Base-by-base conservation (phyloP, 2,329 filamentous ascomycete genomes). In the Fusarium goolgardi region DNA sequence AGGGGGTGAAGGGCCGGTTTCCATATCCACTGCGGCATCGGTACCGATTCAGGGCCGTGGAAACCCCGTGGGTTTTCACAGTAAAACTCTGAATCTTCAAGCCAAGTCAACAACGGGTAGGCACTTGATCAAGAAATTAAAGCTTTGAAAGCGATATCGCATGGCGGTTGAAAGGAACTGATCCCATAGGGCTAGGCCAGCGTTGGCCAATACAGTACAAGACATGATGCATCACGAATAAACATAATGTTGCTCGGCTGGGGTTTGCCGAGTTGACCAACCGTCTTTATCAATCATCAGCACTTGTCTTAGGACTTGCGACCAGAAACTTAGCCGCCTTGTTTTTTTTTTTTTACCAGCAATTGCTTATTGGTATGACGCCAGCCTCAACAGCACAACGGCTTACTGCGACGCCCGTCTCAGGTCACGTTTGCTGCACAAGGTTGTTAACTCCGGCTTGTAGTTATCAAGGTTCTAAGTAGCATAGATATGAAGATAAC, bases 1-100 rank as follows among this genome's bases (percentile, higher is more conserved):
- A 23, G 40, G 37, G 40, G 40, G 23, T 21, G 6, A 45, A 45
- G 18, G 25, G 18, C 34, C 43, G 18, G 18, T 40, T 45, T 27
- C 25, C 10, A 29, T 11, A 52, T 32, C 50, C 55, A 32, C 40
- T 64, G 67, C 56, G 39, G 47, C 27, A 23, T 51, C 71, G 71
- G 71, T 66, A 63, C 67, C 69, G 71, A 73, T 27, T 21, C 59
- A 65, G 53, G 23, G 35, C 50, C 34, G 27, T 49, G 54, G 50
- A 40, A 49, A 63, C 62, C 71, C 69, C 60, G 59, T 62, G 58
- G 55, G 25, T 20, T 29, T 37, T 13, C 39, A 18, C 23, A 43
- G 39, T 63, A 32, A 11, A 20, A 18, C 72, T 73, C 70, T 67
- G 70, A 72, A 39, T 15, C 23, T 40, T 20, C 23, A 29, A 40